phyloP scores from a whole-genome alignment of 139 green algal species.

The Asterochloris erici region DNA sequence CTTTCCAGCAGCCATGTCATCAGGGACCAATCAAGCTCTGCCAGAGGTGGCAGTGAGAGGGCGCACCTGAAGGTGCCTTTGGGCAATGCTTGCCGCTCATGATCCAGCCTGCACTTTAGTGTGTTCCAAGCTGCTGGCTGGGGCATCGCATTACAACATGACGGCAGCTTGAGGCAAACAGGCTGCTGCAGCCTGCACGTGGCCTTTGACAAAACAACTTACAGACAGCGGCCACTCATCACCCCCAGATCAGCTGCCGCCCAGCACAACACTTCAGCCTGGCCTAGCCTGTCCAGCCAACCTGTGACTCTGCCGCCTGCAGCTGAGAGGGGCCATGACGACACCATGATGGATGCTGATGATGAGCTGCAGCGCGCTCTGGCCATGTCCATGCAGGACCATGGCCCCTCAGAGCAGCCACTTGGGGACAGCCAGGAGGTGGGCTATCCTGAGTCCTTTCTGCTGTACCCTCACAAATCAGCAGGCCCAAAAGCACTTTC shows the following conservation, averaged over 20 bases:
- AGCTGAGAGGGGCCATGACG: neutral
- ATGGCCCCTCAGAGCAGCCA: slow-evolving; percentile 6
- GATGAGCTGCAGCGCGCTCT: slow-evolving; percentile 63
- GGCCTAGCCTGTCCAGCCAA: slow-evolving; percentile 1
- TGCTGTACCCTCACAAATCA: too few relatives aligned
- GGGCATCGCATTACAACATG: too few relatives aligned
- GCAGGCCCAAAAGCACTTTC: too few relatives aligned
- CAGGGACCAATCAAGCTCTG: neutral
- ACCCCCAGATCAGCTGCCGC: slow-evolving; percentile 24
- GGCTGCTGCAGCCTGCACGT: neutral
- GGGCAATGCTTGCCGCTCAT: too few relatives aligned
- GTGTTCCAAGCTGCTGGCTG: neutral
- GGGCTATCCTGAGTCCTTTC: too few relatives aligned
- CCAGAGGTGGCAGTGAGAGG: too few relatives aligned
- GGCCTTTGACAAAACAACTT: neutral
- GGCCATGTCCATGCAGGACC: slow-evolving; percentile 56
- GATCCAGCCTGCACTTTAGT: too few relatives aligned
- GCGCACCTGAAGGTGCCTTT: too few relatives aligned
- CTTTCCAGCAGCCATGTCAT: neutral
- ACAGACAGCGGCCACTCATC: slow-evolving; percentile 2
- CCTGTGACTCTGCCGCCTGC: too few relatives aligned
- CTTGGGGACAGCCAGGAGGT: slow-evolving; percentile 5
- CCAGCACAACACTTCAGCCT: neutral
- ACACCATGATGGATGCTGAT: slow-evolving; percentile 39
- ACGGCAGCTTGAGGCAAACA: slow-evolving; percentile 1